phyloP scores from a whole-genome alignment of 306 rosid genomes.

The Cucurbita argyrosperma region DNA sequence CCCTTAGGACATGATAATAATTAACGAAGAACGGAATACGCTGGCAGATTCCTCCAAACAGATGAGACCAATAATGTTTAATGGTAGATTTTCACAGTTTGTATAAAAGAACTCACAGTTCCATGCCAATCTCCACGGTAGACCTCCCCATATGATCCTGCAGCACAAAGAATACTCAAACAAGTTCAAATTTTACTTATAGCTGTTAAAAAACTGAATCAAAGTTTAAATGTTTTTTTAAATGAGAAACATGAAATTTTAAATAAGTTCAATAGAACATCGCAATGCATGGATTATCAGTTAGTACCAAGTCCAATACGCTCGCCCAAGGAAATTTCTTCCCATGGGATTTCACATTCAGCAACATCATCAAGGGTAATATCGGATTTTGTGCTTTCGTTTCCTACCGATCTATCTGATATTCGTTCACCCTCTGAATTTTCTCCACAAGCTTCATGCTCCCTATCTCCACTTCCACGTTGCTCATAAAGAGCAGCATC shows the following conservation, averaged over 20 bases:
- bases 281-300: conserved; percentile 17
- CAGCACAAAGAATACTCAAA: conserved; percentile 17
- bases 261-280: conserved; percentile 14
- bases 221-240: neutral
- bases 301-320: conserved; percentile 91
- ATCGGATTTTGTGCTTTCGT: conserved; percentile 66
- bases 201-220: conserved; percentile 6
- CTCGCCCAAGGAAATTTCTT: conserved; percentile 80
- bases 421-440: conserved; percentile 51
- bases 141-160: conserved; percentile 99
- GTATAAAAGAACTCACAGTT: conserved; percentile 57
- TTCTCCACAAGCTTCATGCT: conserved; percentile 27
- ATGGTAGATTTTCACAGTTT: neutral
- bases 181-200: conserved; percentile 9
- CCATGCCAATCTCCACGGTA: conserved; percentile 93
- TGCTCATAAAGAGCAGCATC: conserved; percentile 37
- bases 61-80: neutral
- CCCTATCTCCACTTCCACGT: conserved; percentile 46
- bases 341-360: conserved; percentile 84
- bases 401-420: conserved; percentile 64
- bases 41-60: neutral
- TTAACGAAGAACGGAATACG: neutral
- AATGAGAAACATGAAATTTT: neutral
- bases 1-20: conserved; percentile 4
- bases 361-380: conserved; percentile 66